These are phyloP conservation scores for Xylaria grammica DNA, from an alignment of 495 filamentous ascomycete genomes.

Conservation along the genomic window DNA sequence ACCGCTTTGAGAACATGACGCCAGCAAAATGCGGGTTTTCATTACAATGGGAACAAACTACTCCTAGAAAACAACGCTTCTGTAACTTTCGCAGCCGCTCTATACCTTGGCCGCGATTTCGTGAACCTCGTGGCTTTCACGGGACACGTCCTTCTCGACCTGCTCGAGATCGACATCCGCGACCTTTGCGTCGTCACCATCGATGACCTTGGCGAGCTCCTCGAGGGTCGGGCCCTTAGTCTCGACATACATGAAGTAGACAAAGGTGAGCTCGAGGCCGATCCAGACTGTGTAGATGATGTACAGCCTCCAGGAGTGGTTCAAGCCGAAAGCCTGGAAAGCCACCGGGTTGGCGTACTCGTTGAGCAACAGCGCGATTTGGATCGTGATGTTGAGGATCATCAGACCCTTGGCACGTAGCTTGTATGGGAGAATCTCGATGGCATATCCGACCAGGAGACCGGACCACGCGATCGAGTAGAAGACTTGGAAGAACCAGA, in stretches of 20 bases:
- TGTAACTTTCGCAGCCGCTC: background rate
- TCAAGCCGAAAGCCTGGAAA: slow-evolving; percentile 52
- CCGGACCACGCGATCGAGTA: slow-evolving; percentile 69
- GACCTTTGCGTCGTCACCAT: slow-evolving; percentile 60
- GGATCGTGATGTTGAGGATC: slow-evolving; percentile 58
- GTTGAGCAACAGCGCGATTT: slow-evolving; percentile 59
- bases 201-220: slow-evolving; percentile 67
- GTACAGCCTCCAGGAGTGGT: slow-evolving; percentile 63
- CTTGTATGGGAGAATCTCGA: slow-evolving; percentile 75
- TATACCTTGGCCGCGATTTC: slow-evolving; percentile 34
- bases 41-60: slow-evolving; percentile 12
- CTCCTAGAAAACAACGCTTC: background rate
- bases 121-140: slow-evolving; percentile 41
- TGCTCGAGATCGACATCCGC: slow-evolving; percentile 47
- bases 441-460: slow-evolving; percentile 67
- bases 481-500: slow-evolving; percentile 58
- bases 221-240: slow-evolving; percentile 68
- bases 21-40: slow-evolving; percentile 20
- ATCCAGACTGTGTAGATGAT: slow-evolving; percentile 69
- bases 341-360: slow-evolving; percentile 66
- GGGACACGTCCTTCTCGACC: slow-evolving; percentile 42
- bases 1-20: slow-evolving; percentile 11
- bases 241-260: slow-evolving; percentile 71
- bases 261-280: slow-evolving; percentile 60
- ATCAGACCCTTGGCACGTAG: slow-evolving; percentile 66